Conservation (phyloP, 805 yeast genomes). For the Candida ipomoeae region DNA sequence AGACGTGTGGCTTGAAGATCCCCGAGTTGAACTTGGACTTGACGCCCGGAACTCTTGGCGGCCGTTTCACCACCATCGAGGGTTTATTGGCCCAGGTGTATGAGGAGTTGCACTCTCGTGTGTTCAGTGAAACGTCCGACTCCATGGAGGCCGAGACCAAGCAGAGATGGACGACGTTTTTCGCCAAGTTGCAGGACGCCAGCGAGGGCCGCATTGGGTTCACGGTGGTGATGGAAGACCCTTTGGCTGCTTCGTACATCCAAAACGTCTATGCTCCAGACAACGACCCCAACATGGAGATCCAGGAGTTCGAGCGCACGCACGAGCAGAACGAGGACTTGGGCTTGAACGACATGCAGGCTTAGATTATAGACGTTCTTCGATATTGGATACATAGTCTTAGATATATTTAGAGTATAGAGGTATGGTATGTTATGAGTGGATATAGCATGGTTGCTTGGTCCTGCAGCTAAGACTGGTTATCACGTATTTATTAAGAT, state of each 20-base stretch:
- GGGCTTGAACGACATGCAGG: slow-evolving; percentile 63
- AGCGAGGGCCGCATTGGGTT: slow-evolving; percentile 76
- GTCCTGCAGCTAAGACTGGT: no score
- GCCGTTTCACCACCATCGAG: slow-evolving; percentile 95
- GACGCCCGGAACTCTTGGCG: slow-evolving; percentile 95
- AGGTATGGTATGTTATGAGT: no score
- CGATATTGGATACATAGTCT: no score
- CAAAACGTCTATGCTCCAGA: slow-evolving; percentile 99
- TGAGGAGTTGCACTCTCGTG: slow-evolving; percentile 83
- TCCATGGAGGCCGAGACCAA: slow-evolving; percentile 80
- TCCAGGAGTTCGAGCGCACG: slow-evolving; percentile 89
- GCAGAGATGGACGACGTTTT: slow-evolving; percentile 78
- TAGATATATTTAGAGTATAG: no score
- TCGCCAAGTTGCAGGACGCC: slow-evolving; percentile 71
- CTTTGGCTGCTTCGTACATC: slow-evolving; percentile 89
- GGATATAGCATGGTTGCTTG: no score
- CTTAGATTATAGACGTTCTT: slow-evolving; percentile 7
- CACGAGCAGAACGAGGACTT: slow-evolving; percentile 85
- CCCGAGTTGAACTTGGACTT: slow-evolving; percentile 90
- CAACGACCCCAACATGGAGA: slow-evolving; percentile 89
- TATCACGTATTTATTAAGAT: no score
- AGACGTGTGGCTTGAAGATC: slow-evolving; percentile 78
- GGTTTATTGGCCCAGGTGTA: slow-evolving; percentile 85
- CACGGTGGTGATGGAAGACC: slow-evolving; percentile 88
- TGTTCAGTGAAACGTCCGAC: slow-evolving; percentile 81